These are phyloP conservation scores for Ceratobasidium sp. DNA, from an alignment of 1,284 basidiomycete species.

Conservation along the genomic window DNA sequence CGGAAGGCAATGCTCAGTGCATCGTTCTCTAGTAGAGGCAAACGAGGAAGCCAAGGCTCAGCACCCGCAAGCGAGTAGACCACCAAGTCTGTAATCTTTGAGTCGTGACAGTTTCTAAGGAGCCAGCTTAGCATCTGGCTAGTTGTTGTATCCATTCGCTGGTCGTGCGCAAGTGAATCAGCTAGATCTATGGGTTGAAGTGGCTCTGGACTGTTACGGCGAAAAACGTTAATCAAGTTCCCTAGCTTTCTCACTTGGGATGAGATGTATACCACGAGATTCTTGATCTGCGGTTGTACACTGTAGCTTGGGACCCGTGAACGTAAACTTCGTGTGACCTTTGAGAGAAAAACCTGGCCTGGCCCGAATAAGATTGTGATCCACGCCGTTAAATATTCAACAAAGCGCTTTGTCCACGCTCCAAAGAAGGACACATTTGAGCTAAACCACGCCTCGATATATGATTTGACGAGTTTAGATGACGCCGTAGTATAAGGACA, in stretches of 20 bases:
- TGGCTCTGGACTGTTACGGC: no score
- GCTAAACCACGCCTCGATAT: background rate
- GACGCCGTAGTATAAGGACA: conserved; percentile 16
- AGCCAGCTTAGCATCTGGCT: conserved; percentile 20
- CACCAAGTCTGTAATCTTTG: no score
- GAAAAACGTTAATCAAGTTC: no score
- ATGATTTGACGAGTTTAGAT: conserved; percentile 1
- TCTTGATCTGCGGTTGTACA: no score
- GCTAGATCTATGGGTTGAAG: background rate
- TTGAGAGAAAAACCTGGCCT: no score
- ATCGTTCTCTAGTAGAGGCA: background rate
- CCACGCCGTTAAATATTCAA: no score
- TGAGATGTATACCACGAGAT: no score
- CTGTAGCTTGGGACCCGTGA: no score
- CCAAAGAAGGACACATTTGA: background rate
- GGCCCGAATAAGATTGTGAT: no score
- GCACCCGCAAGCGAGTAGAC: background rate
- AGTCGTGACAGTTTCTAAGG: background rate
- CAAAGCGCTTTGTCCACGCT: background rate
- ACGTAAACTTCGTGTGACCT: no score
- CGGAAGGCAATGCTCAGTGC: background rate
- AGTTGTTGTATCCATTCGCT: background rate
- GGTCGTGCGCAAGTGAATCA: background rate
- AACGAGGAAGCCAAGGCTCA: conserved; percentile 18
- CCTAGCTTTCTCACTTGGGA: no score